Evolutionary conservation across 768 basidiomycete species (phyloP), one percentile per base, ranked within the genome.

Genomic region (Tephrocybe sp.): DNA sequence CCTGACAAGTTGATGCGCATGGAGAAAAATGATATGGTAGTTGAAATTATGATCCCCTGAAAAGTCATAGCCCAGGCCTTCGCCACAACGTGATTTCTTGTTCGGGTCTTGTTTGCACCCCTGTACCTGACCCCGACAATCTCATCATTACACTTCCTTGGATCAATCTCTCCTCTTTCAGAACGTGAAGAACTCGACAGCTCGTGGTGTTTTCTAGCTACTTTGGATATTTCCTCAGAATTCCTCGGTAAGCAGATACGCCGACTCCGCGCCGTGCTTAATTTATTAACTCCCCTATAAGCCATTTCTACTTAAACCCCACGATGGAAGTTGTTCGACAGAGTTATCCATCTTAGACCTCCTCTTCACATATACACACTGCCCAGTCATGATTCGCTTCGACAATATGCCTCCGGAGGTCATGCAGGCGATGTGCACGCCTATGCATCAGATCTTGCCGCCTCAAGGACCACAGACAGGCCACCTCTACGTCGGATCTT

Each of bases 401-500:
- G 87, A 90, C 65, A 79, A 75, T 49, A 72, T 90, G 54, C 76
- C 87, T 11, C 80, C 83, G 24, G 88, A 89, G 60, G 85, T 90
- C 43, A 82, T 86, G 77, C 85, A 88, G 65, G 84, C 88, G 6
- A 88, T 90, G 83, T 89, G 87, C 71, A 90, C 88, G 0, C 88
- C 88, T 0, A 89, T 90, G 88, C 88, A 90, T 68, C 77, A 79
- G 56, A 80, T 90, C 61, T 72, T 88, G 11, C 51, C 74, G 0
- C 75, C 78, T 12, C 62, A 65, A 15, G 52, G 59, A 4, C 58
- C 62, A 37, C 46, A 57, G 21, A 60, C 65, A 3, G 88, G 88
- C 40, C 70, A 75, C 0, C 83, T 90, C 50, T 90, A 83, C 68
- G 74, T 90, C 46, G 88, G 83, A 37, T 83, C 83, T 50, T 70